phyloP scores from a whole-genome alignment of 805 yeast species.

The Lipomyces spencermartinsiae region DNA sequence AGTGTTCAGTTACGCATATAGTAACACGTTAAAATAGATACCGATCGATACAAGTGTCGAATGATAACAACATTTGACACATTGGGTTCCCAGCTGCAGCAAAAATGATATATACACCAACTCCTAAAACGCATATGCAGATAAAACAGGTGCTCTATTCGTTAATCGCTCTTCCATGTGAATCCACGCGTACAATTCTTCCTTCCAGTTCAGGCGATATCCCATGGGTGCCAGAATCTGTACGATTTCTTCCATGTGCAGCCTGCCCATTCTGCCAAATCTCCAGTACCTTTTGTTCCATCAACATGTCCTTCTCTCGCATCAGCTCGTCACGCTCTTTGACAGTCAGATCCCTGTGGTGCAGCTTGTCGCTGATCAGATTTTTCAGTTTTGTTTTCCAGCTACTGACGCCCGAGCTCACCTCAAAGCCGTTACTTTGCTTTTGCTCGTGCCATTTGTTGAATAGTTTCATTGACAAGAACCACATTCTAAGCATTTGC shows the following conservation, averaged over 20 bases:
- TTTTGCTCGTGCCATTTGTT: constrained; percentile 21
- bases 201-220: constrained; percentile 31
- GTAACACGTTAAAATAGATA: neutral
- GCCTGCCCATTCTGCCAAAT: constrained; percentile 20
- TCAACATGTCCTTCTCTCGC: constrained; percentile 19
- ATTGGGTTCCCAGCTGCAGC: neutral
- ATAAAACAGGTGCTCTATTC: neutral
- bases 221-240: neutral
- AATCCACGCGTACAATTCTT: constrained; percentile 20
- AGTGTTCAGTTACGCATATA: neutral
- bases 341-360: neutral
- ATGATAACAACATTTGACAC: neutral
- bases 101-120: neutral
- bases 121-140: neutral
- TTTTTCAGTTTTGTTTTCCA: neutral
- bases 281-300: constrained; percentile 23
- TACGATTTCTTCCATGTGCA: neutral
- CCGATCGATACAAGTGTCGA: neutral
- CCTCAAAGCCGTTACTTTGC: neutral
- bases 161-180: constrained; percentile 10
- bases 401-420: neutral
- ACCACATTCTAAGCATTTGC: constrained; percentile 40
- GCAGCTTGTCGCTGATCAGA: neutral
- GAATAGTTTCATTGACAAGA: constrained; percentile 27
- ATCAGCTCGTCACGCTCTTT: constrained; percentile 11